These are phyloP conservation scores for Macadamia integrifolia DNA, from an alignment of 164 flowering plant genomes.

Conservation along the genomic window DNA sequence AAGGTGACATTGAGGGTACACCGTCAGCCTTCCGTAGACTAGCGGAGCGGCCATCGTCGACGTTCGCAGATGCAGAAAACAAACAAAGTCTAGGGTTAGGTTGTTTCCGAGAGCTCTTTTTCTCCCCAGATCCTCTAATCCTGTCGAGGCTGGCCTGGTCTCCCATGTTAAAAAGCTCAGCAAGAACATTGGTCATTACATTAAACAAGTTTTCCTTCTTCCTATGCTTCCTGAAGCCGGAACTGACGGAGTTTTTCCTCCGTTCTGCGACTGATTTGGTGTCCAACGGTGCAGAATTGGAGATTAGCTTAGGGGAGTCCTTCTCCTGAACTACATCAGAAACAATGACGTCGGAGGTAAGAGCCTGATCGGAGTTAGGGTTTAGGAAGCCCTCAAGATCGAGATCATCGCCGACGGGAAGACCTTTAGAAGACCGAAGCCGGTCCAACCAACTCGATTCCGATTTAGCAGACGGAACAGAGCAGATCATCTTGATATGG, in stretches of 20 bases:
- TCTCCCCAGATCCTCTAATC: conserved; percentile 9
- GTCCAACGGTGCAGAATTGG: conserved; percentile 15
- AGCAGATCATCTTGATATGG: conserved; percentile 29
- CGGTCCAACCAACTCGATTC: conserved; percentile 70
- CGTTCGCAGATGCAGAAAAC: conserved; percentile 13
- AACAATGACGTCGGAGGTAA: not conserved
- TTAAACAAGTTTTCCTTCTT: conserved; percentile 22
- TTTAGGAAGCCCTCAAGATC: conserved; percentile 55
- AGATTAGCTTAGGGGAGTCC: not conserved
- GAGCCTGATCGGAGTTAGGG: conserved; percentile 13
- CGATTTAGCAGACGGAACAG: conserved; percentile 36
- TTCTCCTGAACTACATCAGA: not conserved
- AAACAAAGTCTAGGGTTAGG: conserved; percentile 48
- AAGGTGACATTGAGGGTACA: conserved; percentile 16
- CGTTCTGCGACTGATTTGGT: conserved; percentile 2
- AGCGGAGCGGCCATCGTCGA: conserved; percentile 8
- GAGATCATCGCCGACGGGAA: conserved; percentile 34
- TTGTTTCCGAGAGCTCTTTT: conserved; percentile 57
- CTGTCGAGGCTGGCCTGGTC: conserved; percentile 9
- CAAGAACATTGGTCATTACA: conserved; percentile 43
- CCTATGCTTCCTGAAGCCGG: not conserved
- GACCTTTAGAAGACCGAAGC: conserved; percentile 64
- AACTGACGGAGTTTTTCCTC: not conserved
- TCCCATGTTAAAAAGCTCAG: conserved; percentile 70
- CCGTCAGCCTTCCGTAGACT: conserved; percentile 12